Conservation (phyloP, 169 alveolate species). For the Plasmodium gonderi region DNA sequence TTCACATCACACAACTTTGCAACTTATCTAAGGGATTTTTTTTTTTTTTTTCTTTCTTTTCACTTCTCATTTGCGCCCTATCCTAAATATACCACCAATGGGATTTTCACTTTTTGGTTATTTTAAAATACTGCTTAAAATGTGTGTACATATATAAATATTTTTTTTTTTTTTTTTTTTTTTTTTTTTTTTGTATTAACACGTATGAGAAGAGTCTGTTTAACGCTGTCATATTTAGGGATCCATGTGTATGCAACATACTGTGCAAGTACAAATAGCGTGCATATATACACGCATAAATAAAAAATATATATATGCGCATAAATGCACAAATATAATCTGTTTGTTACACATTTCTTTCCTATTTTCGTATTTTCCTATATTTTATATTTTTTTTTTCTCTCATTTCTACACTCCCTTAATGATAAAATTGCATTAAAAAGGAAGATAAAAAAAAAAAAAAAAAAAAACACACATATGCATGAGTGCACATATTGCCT, state of each 20-base stretch:
- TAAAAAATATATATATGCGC: neutral
- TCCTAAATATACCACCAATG: too few relatives aligned
- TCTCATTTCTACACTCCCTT: neutral
- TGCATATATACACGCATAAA: neutral
- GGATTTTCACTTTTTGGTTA: neutral
- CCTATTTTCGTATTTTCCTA: neutral
- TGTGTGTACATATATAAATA: too few relatives aligned
- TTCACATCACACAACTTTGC: too few relatives aligned
- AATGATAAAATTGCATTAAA: neutral
- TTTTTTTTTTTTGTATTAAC: neutral
- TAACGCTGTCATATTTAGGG: neutral
- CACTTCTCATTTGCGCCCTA: neutral
- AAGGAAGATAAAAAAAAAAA: slow-evolving; percentile 15
- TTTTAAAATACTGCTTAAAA: neutral
- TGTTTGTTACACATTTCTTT: neutral
- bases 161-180: slow-evolving; percentile 4
- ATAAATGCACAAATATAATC: slow-evolving; percentile 5
- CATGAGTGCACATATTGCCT: neutral
- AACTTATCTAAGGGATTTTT: too few relatives aligned
- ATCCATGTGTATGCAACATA: too few relatives aligned
- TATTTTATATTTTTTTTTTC: neutral
- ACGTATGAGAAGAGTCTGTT: neutral
- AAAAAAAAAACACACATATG: neutral
- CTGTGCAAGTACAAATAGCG: too few relatives aligned
- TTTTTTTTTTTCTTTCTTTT: neutral